Percentiles rank a stretch among this genome's conserved stretches.
Evolutionary conservation across 352 stramenopile species (phyloP).

Genomic region (Achlya hypogyna): DNA sequence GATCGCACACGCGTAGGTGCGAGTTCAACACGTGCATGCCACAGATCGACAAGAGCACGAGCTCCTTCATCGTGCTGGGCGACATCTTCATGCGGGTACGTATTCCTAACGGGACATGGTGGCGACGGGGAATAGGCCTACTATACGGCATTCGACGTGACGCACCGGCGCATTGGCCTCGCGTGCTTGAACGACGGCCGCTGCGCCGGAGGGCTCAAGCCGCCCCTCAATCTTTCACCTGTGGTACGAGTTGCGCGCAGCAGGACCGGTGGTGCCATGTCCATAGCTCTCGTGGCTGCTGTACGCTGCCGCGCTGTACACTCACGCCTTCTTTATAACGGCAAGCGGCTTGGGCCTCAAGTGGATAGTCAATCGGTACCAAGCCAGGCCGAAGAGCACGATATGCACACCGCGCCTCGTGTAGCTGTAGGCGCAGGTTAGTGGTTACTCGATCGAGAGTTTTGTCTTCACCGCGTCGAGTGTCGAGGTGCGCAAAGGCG

Average conservation of each 20-base stretch:
- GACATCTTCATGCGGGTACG: constrained; percentile 43
- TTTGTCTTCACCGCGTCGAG: no score
- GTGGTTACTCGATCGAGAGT: no score
- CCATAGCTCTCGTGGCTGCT: not conserved
- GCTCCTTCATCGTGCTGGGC: constrained; percentile 44
- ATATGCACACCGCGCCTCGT: not conserved
- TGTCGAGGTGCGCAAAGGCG: no score
- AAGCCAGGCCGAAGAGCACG: not conserved
- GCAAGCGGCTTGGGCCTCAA: not conserved
- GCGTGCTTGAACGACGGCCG: constrained; percentile 26
- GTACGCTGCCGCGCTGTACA: not conserved
- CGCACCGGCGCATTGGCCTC: constrained; percentile 32
- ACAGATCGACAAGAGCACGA: constrained; percentile 43
- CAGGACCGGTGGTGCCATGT: not conserved
- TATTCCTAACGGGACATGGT: not conserved
- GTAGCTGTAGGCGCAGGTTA: no score
- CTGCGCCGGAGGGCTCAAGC: constrained; percentile 30
- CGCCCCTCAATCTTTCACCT: constrained; percentile 28
- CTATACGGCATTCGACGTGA: constrained; percentile 53
- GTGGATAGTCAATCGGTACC: not conserved
- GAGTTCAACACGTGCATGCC: constrained; percentile 40
- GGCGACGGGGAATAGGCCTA: constrained; percentile 25
- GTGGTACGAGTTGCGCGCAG: not conserved
- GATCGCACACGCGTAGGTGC: constrained; percentile 22
- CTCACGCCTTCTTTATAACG: constrained; percentile 4